Evolutionary conservation across 2,329 filamentous ascomycete species (phyloP), one percentile per base, ranked within the genome.

Genomic region (Pseudopithomyces maydicus): DNA sequence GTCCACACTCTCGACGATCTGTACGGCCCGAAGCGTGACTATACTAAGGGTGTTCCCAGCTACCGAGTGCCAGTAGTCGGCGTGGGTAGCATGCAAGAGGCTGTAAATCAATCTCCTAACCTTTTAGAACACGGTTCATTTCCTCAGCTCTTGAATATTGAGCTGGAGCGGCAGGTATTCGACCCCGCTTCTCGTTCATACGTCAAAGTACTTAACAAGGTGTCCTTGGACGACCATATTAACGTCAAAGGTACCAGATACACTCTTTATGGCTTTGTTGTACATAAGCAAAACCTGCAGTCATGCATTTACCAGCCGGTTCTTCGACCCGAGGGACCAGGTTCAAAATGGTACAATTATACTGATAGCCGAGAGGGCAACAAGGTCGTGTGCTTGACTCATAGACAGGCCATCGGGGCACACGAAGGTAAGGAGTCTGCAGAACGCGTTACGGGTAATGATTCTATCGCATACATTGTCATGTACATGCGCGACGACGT

Each of bases 291-390:
- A 23, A 80, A 80, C 42, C 80, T 87, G 15, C 82, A 82, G 19
- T 87, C 84, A 5, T 81, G 81, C 46, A 79, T 82, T 36, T 88
- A 86, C 73, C 84, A 85, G 62, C 81, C 83, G n/a, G 81, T 87
- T 33, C 71, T 88, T 46, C 80, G 85, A 29, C 86, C 86, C 1
- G 78, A 79, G 43, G 85, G 85, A 2, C 81, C 81, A 6, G 80
- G 79, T 10, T 78, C 80, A 8, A 81, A 79, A 44, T 88, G 86
- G 86, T 82, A 88, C 53, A 81, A 79, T 33, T 88, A 87, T 61
- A 80, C 84, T 32, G 82, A 85, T 60, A 80, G 79, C 44, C 74
- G 73, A 53, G 80, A 81, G 29, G 81, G 82, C 32, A 84, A 84
- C 55, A 79, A 80, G 49, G 84, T 88, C 32, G 80, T 80, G 50